phyloP scores from a whole-genome alignment of 192 early-diverging fungal species.

The Coemansia sp. region DNA sequence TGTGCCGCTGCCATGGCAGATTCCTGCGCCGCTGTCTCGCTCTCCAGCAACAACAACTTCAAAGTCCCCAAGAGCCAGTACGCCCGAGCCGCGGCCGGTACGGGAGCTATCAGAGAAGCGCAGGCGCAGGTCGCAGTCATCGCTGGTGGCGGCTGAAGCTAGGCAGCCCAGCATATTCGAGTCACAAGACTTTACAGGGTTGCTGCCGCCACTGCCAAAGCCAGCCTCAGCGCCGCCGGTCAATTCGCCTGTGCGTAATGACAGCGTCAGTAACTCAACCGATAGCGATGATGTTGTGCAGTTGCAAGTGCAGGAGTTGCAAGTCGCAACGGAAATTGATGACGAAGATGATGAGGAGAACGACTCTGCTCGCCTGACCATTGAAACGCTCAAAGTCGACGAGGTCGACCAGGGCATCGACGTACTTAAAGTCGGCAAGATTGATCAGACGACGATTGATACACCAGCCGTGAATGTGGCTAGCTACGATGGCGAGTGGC shows the following conservation, averaged over 20 bases:
- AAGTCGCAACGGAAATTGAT: background rate
- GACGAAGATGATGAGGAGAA: background rate
- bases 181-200: background rate
- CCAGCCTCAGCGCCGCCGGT: no score
- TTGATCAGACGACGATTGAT: no score
- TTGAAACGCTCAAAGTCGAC: constrained; percentile 20
- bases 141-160: no score
- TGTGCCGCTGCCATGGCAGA: constrained; percentile 1
- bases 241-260: no score
- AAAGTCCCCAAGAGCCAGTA: background rate
- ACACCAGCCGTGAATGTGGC: background rate
- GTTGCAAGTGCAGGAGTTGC: background rate
- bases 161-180: background rate
- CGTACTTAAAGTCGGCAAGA: no score
- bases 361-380: background rate
- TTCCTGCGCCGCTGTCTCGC: background rate
- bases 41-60: background rate
- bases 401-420: constrained; percentile 8
- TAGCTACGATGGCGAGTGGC: constrained; percentile 5
- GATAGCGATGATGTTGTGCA: no score
- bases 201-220: no score
- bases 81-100: background rate
- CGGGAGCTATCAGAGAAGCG: no score
- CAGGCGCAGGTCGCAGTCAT: no score
- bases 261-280: no score